Percentiles rank a stretch among this genome's conserved stretches.
These are phyloP conservation scores for Phoma sp. DNA, from an alignment of 2,329 filamentous ascomycete species.

Conservation along the genomic window DNA sequence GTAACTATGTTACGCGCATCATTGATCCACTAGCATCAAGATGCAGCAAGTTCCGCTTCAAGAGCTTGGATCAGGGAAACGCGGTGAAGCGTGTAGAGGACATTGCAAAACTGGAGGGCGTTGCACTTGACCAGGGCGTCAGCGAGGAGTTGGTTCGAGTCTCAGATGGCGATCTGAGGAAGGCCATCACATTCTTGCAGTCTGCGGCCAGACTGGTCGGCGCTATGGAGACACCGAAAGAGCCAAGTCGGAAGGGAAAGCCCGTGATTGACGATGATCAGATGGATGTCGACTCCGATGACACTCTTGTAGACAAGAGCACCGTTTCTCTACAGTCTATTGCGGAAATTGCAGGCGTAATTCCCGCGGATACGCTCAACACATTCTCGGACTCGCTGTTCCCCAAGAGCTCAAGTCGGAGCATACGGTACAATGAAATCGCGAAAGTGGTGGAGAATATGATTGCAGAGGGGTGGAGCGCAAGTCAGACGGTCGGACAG, in stretches of 20 bases:
- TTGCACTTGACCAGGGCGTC: constrained; percentile 78
- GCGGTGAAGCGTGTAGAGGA: constrained; percentile 79
- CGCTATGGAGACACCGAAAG: constrained; percentile 52
- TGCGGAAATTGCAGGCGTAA: constrained; percentile 95
- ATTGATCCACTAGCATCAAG: constrained; percentile 94
- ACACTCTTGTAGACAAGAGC: constrained; percentile 10
- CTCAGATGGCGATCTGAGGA: constrained; percentile 92
- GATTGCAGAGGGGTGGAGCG: constrained; percentile 97
- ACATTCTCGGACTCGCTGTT: constrained; percentile 77
- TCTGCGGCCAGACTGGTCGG: constrained; percentile 90
- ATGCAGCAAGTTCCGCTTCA: constrained; percentile 98
- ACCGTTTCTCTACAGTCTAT: constrained; percentile 74
- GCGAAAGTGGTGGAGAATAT: constrained; percentile 85
- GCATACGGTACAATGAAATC: constrained; percentile 71
- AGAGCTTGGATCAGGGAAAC: constrained; percentile 87
- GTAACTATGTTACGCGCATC: constrained; percentile 98
- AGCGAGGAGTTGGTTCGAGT: constrained; percentile 84
- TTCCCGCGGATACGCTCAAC: constrained; percentile 78
- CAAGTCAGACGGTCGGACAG: constrained; percentile 84
- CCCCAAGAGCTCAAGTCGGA: constrained; percentile 58
- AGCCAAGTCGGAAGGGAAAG: constrained; percentile 53
- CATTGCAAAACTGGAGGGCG: constrained; percentile 81
- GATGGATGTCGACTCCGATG: constrained; percentile 54
- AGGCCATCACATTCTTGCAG: constrained; percentile 95
- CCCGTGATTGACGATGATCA: constrained; percentile 58